These are phyloP conservation scores for Alternaria hordeiaustralica DNA, from an alignment of 2,329 filamentous ascomycete species.

Conservation along the genomic window DNA sequence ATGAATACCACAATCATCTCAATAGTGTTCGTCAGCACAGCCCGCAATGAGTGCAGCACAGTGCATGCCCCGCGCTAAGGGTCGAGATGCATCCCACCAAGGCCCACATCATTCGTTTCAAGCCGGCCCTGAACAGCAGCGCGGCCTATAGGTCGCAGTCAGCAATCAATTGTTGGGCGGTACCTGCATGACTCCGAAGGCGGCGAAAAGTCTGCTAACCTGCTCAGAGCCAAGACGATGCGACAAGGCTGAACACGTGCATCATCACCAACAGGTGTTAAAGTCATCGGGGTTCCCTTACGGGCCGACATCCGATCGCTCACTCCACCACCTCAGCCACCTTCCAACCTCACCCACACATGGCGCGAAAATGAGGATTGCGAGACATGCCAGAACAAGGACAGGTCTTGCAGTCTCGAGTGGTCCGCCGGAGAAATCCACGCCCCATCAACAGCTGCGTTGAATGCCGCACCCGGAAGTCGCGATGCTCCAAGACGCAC, in stretches of 20 bases:
- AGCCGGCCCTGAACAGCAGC: background rate
- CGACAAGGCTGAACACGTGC: slow-evolving; percentile 28
- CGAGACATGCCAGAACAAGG: slow-evolving; percentile 47
- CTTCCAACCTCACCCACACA: slow-evolving; percentile 26
- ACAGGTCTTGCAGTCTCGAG: slow-evolving; percentile 46
- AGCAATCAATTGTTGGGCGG: slow-evolving; percentile 14
- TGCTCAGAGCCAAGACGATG: slow-evolving; percentile 10
- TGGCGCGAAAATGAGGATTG: slow-evolving; percentile 42
- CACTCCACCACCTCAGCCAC: slow-evolving; percentile 23
- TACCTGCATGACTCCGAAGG: slow-evolving; percentile 32
- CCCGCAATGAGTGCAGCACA: background rate
- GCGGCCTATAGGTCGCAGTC: background rate
- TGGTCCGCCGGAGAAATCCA: slow-evolving; percentile 48
- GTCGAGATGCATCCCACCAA: slow-evolving; percentile 2
- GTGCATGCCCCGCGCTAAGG: slow-evolving; percentile 3
- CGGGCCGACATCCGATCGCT: slow-evolving; percentile 29
- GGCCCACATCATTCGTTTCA: slow-evolving; percentile 11
- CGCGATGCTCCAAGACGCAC: slow-evolving; percentile 49
- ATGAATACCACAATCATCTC: background rate
- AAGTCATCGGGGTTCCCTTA: slow-evolving; percentile 11
- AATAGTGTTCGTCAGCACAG: background rate
- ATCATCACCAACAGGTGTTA: slow-evolving; percentile 4
- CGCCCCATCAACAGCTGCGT: slow-evolving; percentile 49
- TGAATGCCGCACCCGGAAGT: slow-evolving; percentile 49
- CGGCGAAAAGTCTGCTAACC: slow-evolving; percentile 24